Evolutionary conservation across 352 stramenopile genomes (phyloP), one percentile per base, ranked within the genome.

Genomic region (Aphanomyces cochlioides): DNA sequence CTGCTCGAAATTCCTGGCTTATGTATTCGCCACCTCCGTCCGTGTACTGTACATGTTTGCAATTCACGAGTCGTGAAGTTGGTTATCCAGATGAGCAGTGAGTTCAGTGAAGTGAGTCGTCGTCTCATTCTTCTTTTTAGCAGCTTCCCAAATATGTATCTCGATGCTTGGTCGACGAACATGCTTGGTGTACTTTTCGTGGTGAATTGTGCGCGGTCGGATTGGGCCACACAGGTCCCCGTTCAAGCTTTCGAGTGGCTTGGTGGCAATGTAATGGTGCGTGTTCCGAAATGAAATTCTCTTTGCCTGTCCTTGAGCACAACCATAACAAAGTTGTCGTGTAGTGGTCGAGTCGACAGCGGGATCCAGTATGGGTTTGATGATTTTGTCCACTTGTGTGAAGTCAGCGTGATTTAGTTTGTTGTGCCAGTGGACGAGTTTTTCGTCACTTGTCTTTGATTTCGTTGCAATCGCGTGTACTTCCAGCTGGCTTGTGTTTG

Each of bases 101-200:
- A 53, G 45, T 53, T 15, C 45, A 53, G 13, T 19, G 45, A 53
- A 19, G n/a, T 53, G 45, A n/a, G n/a, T 15, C 13, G n/a, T 53
- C 13, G 45, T 53, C 13, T 15, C 45, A 53, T 53, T 19, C 45
- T 53, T 53, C n/a, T 15, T 19, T 19, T 53, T 53, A 53, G 45
- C n/a, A 53, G 45, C 45, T 53, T 53, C 13, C 45, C 45, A 19
- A 53, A 53, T 1, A 53, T 53, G n/a, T 53, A 53, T 15, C 1
- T 15, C 13, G 45, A 53, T 19, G 45, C 45, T 53, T 53, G 13
- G 2, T 53, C 45, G 45, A 53, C n/a, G 45, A 53, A 53, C 45
- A 53, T 53, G 45, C 45, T n/a, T 53, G 45, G 45, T 53, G 45
- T n/a, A 53, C 45, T 15, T n/a, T 53, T 53, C 45, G 45, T 53